Evolutionary conservation across 345 rosid species (phyloP), one percentile per base, ranked within the genome.

Genomic region (Rhizophora apiculata): DNA sequence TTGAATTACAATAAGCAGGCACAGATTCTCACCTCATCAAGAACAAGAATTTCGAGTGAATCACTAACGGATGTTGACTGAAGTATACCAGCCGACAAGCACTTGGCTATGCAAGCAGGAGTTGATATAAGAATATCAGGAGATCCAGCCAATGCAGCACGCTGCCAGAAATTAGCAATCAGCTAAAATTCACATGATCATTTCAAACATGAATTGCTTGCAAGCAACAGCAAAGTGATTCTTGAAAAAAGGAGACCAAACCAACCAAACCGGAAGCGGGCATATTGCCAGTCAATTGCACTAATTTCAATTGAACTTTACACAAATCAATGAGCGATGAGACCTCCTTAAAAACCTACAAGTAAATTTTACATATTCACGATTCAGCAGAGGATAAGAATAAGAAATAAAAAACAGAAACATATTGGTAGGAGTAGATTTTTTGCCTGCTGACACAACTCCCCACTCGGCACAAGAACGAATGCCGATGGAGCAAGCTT

Each of bases 21-120:
- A 30, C 6, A 52, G 19, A 49, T 8, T n/a, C 82, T 74, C 60
- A 94, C 98, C 97, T 94, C 96, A 81, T 94, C 99, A 68, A 94
- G 97, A 65, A 92, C 87, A 63, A 94, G 85, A 60, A 88, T 82
- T 64, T 87, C 90, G 67, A 92, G 96, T 15, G 99, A 85, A 52
- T 86, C 88, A 58, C 78, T 74, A 34, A 92, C 70, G 8, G 86
- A 79, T 27, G 81, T 11, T 7, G 91, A 78, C 66, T 88, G 84
- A 73, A 94, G 87, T 24, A 82, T 85, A 62, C 93, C 96, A 51
- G 78, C 77, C 6, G 89, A 84, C 72, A 94, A 81, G 75, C 91
- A 91, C 79, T 94, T 92, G 2, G 89, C 87, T 63, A 94, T 71
- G 75, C 92, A 91, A 76, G 91, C 92, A 29, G 98, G 97, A 18